phyloP scores from a whole-genome alignment of 169 alveolate genomes.

The Eimeria mitis region DNA sequence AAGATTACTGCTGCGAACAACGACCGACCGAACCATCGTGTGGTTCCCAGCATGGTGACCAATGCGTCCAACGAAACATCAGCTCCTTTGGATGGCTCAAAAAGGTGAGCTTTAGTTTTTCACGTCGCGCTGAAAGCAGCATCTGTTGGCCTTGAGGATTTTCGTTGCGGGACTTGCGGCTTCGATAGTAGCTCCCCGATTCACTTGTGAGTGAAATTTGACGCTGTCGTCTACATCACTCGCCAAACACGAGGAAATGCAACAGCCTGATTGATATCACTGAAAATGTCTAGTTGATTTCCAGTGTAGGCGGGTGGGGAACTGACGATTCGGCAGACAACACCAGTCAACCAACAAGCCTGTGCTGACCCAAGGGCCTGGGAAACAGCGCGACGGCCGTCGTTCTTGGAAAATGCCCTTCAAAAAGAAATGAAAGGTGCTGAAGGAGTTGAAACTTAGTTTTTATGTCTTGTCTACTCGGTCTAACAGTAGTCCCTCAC shows the following conservation, averaged over 20 bases:
- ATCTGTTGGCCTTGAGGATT: not conserved
- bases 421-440: not conserved
- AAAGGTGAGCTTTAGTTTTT: not conserved
- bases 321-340: not conserved
- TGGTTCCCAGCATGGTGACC: slow-evolving; percentile 17
- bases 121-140: not conserved
- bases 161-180: not conserved
- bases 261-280: not conserved
- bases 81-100: not conserved
- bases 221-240: not conserved
- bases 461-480: not conserved
- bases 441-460: not conserved
- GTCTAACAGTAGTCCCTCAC: not conserved
- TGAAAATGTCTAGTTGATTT: not conserved
- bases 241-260: not conserved
- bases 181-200: not conserved
- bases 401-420: not conserved
- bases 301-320: not conserved
- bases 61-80: not conserved
- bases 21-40: not conserved
- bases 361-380: not conserved
- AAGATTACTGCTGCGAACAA: not conserved
- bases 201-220: not conserved
- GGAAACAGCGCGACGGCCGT: not conserved
- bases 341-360: not conserved